Base-by-base conservation (phyloP, 225 moss, liverwort and hornwort species). In the Polytrichum formosum region DNA sequence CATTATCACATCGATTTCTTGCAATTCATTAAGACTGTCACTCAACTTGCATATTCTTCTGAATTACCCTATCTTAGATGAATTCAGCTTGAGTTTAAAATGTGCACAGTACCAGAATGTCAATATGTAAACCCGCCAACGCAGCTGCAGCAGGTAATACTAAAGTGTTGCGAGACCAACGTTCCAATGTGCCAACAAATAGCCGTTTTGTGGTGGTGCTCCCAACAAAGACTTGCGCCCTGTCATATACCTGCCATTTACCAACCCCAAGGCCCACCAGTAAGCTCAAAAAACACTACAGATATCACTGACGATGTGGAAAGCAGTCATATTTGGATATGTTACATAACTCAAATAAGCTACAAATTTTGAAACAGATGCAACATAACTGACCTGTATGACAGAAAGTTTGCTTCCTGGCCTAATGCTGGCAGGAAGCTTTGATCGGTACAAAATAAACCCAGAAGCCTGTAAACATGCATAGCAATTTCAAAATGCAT, bases 361-460 rank as follows among this genome's bases (percentile, higher is more conserved):
- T 46, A 21, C 10, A 13, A 61, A 61, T 61, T 7, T 61, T 8
- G 17, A 8, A 61, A 7, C 21, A 26, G 10, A n/a, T 61, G 21
- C 63, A 63, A 26, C 13, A 18, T 28, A 70, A 23, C 60, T 53
- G 73, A 94, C 94, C 90, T 94, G 81, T 59, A 90, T 70, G 35
- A 94, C 84, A 53, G 78, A 74, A 64, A 94, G 88, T 67, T 31
- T 70, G 79, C 94, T 90, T 64, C 83, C 90, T 55, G 82, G 55
- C 78, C 80, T 83, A 20, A 87, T 82, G 55, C 66, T 73, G 31
- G 74, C 77, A 54, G 90, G 92, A 55, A 94, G 81, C 62, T 33
- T 76, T 26, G 90, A 83, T 70, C 83, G 85, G 74, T 94, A 94
- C 69, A 94, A 67, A 53, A 92, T 90, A 23, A 92, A 92, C 7